A percentile compares a stretch with the other conserved stretches of the same genome.
Evolutionary conservation across 2,329 filamentous ascomycete genomes (phyloP).

Genomic region (Aspergillus transmontanensis): DNA sequence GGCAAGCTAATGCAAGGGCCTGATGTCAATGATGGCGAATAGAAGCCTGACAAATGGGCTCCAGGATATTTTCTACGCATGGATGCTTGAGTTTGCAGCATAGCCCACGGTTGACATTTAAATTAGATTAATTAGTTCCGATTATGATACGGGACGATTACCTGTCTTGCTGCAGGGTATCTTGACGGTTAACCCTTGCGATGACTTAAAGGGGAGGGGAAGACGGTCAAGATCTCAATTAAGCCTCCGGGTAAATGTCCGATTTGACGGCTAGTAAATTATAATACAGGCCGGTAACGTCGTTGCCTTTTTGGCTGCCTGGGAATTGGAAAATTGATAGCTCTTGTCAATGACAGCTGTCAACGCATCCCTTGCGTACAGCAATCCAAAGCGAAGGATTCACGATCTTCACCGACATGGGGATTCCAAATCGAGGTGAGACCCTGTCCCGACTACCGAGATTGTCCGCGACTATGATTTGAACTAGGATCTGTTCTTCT

Average conservation of each 20-base stretch:
- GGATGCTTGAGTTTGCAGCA: not conserved
- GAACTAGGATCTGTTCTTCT: not conserved
- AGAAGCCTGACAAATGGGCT: not conserved
- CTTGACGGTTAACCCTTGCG: not conserved
- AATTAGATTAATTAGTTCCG: not conserved
- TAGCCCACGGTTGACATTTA: not conserved
- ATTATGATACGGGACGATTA: not conserved
- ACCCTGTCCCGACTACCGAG: not conserved
- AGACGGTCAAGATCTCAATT: not conserved
- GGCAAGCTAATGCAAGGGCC: not conserved
- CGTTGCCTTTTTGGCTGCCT: constrained; percentile 9
- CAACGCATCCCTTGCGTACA: constrained; percentile 7
- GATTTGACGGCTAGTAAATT: not conserved
- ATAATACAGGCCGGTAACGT: not conserved
- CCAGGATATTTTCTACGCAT: not conserved
- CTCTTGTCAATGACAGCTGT: constrained; percentile 16
- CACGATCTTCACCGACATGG: not conserved
- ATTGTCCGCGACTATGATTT: not conserved
- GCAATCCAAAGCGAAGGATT: not conserved
- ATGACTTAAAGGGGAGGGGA: not conserved
- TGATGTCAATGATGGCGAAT: not conserved
- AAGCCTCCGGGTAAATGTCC: not conserved
- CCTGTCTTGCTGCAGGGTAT: not conserved
- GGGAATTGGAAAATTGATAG: not conserved
- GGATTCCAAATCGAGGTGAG: not conserved